Percentiles rank a stretch among this genome's conserved stretches.
Evolutionary conservation across 2,329 filamentous ascomycete species (phyloP).

Genomic region (Didymella exigua): DNA sequence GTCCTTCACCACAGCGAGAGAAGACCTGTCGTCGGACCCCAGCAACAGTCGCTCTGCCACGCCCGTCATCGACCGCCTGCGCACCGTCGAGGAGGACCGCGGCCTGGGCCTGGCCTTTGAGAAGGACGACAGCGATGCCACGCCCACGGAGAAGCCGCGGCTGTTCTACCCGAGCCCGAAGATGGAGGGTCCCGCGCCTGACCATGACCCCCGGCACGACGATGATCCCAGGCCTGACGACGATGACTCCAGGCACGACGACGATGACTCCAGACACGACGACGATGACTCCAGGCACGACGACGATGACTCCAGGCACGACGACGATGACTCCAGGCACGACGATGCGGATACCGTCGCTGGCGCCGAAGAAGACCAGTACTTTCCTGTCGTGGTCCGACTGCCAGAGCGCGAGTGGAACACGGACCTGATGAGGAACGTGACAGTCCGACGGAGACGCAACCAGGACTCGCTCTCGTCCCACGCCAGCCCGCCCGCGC

Average conservation of each 20-base stretch:
- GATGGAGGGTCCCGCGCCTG: not conserved
- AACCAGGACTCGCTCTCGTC: constrained; percentile 28
- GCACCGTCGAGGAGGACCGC: constrained; percentile 39
- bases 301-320: too few species aligned
- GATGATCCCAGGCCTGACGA: not conserved
- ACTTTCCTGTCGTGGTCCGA: constrained; percentile 27
- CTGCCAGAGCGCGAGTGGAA: constrained; percentile 49
- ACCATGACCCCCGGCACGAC: too few species aligned
- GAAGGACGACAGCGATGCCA: constrained; percentile 35
- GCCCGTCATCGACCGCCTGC: constrained; percentile 34
- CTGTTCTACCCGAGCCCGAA: constrained; percentile 16
- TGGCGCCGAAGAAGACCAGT: constrained; percentile 23
- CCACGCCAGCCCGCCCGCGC: constrained; percentile 19
- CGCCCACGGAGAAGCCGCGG: constrained; percentile 36
- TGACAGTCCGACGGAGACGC: constrained; percentile 48
- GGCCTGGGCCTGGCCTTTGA: constrained; percentile 47
- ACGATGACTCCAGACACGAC: too few species aligned
- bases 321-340: not conserved
- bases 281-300: not conserved
- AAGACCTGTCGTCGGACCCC: constrained; percentile 47
- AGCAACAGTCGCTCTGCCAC: constrained; percentile 39
- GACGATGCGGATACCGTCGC: constrained; percentile 18
- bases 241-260: not conserved
- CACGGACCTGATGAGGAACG: constrained; percentile 50
- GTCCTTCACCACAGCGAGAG: constrained; percentile 54